A percentile compares a stretch with the other conserved stretches of the same genome.
phyloP scores from a whole-genome alignment of 805 yeast genomes.

The Candida pini region DNA sequence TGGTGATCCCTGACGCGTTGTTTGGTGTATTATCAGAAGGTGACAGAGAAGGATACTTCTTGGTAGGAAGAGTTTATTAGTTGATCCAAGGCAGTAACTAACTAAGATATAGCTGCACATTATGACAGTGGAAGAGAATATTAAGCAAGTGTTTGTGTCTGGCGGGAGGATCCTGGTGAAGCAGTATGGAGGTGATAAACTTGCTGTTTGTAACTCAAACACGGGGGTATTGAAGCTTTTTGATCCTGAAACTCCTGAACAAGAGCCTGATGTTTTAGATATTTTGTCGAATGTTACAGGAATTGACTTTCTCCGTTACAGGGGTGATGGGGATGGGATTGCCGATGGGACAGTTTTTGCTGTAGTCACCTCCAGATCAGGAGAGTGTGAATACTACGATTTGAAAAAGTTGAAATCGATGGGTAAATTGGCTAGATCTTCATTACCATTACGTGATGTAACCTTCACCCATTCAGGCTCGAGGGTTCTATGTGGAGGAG shows the following conservation, averaged over 20 bases:
- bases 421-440: slow-evolving; percentile 37
- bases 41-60: too few relatives aligned
- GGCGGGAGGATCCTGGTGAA: slow-evolving; percentile 21
- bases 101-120: too few relatives aligned
- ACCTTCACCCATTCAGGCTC: slow-evolving; percentile 57
- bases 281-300: slow-evolving; percentile 40
- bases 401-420: slow-evolving; percentile 18
- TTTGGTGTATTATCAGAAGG: not conserved
- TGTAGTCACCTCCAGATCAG: slow-evolving; percentile 35
- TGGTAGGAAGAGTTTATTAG: not conserved
- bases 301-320: too few relatives aligned
- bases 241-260: slow-evolving; percentile 40
- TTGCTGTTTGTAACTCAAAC: slow-evolving; percentile 50
- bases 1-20: not conserved
- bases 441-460: slow-evolving; percentile 45
- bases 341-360: slow-evolving; percentile 14
- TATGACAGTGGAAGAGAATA: slow-evolving; percentile 22
- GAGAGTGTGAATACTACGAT: slow-evolving; percentile 38
- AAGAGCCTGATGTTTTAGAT: slow-evolving; percentile 59
- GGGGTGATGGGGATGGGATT: slow-evolving; percentile 26
- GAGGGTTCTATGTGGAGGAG: slow-evolving; percentile 58
- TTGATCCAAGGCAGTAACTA: not conserved
- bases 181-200: slow-evolving; percentile 23
- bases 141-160: slow-evolving; percentile 27
- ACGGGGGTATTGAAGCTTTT: slow-evolving; percentile 48